These are phyloP conservation scores for Pogostemon cablin DNA, from an alignment of 257 asterid genomes.

Conservation along the genomic window DNA sequence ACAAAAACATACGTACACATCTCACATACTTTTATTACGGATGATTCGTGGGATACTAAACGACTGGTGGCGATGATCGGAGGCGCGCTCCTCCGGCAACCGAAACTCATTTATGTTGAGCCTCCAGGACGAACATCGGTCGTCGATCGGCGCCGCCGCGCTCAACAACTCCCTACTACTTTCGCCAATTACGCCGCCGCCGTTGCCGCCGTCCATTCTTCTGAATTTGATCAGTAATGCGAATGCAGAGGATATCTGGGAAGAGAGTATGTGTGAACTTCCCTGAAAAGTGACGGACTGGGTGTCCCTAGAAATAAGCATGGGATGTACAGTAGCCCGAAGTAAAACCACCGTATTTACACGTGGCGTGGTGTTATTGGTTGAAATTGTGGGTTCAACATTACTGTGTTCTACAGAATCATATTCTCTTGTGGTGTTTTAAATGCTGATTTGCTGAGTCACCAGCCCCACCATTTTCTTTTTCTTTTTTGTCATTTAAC, in stretches of 20 bases:
- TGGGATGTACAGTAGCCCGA: conserved; percentile 8
- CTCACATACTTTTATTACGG: conserved; percentile 48
- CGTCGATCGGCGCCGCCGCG: conserved; percentile 36
- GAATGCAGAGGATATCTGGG: conserved; percentile 9
- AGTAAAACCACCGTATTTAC: conserved; percentile 1
- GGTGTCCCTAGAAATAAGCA: conserved; percentile 22
- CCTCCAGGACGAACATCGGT: conserved; percentile 52
- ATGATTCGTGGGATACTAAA: conserved; percentile 53
- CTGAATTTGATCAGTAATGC: not conserved
- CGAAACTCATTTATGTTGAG: conserved; percentile 67
- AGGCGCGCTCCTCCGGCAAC: conserved; percentile 61
- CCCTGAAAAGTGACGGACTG: not conserved
- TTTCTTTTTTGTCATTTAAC: not conserved
- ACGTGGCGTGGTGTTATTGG: conserved; percentile 27
- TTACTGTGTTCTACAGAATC: not conserved
- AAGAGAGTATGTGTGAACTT: conserved; percentile 17
- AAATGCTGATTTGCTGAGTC: not conserved
- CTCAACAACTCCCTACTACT: conserved; percentile 45
- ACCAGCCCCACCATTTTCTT: not conserved
- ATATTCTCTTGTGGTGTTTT: not conserved
- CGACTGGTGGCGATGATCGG: conserved; percentile 38
- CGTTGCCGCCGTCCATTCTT: conserved; percentile 35
- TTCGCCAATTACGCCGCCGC: conserved; percentile 39
- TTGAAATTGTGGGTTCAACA: not conserved
- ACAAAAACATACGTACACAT: not conserved